Base-by-base conservation (phyloP, 2,329 filamentous ascomycete genomes). In the Ophiocordyceps robertsii region DNA sequence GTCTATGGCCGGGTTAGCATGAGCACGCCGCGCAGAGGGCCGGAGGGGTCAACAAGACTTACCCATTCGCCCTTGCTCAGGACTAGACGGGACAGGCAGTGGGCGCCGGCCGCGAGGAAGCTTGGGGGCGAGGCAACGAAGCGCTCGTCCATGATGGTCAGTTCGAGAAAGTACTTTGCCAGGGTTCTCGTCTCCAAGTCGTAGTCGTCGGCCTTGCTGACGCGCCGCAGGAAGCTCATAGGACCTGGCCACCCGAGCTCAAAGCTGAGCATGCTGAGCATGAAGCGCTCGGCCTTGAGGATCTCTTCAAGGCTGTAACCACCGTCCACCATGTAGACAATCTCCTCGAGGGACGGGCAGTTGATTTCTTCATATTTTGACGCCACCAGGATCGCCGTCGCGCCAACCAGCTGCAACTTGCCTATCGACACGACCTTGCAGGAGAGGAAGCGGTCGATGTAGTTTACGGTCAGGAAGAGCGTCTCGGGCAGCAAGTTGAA, bases 311-410 rank as follows among this genome's bases (percentile, higher is more conserved):
- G 73, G 3, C 75, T 84, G 65, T 95, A 98, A 43, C 87, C 88
- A 37, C 80, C 77, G 58, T 98, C 92, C 35, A 98, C 92, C 90
- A 98, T 96, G 69, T 90, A 96, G 46, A 95, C 84, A 55, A 98
- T 94, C 68, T 98, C 92, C 47, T 84, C 77, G 19, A 98, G 80
- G 1, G 90, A 95, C 21, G 89, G 92, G 62, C 89, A 95, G 64
- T 95, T 94, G 68, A 98, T 95, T 67, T 98, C 92, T 63, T 98
- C 92, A 58, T 95, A 98, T 66, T 98, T 98, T 53, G 92, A 85
- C 12, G 92, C 92, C 46, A 98, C 82, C 54, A 96, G 89, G 51
- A 98, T 83, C 24, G 92, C 92, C 4, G 92, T 96, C 19, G 92
- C 90, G 38, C 92, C 92, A 41, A 96, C 92, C 14, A 98, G 77